Base-by-base conservation (phyloP, 352 stramenopile genomes). In the Phytophthora tubulina region DNA sequence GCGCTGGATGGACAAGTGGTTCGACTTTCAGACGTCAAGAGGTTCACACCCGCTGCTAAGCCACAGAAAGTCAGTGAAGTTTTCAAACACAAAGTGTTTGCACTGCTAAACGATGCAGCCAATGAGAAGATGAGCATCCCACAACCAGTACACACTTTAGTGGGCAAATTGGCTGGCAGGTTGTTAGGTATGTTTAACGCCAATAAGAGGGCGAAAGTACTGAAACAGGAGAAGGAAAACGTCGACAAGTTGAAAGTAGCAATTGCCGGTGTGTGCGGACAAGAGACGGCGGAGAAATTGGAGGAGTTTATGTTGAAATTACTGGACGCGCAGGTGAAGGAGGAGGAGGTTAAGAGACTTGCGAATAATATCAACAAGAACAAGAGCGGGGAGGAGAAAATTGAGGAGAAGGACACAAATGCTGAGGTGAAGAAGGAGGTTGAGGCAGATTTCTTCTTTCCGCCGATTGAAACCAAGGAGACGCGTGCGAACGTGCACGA, bases 401-500 rank as follows among this genome's bases (percentile, higher is more conserved):
- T 42, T 3, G 30, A 58, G 31, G n/a, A 49, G 41, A 54, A 61
- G 52, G 41, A 31, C 6, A n/a, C 38, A 32, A 36, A 7, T 49
- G 13, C 33, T 59, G 52, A 58, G 13, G 39, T 41, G n/a, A 63
- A 67, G 41, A 62, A 69, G 32, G 67, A 79, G 33, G 38, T 70
- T 0, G 67, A 81, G 13, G 62, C 69, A 0, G 63, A 63, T 32
- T 95, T 94, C 70, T 90, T 89, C 61, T 92, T 95, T 49, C 85
- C 86, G 0, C 74, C 82, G 15, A 83, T 98, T 55, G 63, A 84
- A 0, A 79, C 92, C 52, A 98, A 98, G 61, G 79, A 97, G 33
- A 82, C 76, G 13, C 93, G 97, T 6, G 88, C 89, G 33, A 75
- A 76, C 0, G 84, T 99, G 50, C 96, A 99, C 75, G 71, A 93